A percentile compares a stretch with the other conserved stretches of the same genome.
These are phyloP conservation scores for Thielaviopsis punctulata DNA, from an alignment of 2,329 filamentous ascomycete genomes.

Conservation along the genomic window DNA sequence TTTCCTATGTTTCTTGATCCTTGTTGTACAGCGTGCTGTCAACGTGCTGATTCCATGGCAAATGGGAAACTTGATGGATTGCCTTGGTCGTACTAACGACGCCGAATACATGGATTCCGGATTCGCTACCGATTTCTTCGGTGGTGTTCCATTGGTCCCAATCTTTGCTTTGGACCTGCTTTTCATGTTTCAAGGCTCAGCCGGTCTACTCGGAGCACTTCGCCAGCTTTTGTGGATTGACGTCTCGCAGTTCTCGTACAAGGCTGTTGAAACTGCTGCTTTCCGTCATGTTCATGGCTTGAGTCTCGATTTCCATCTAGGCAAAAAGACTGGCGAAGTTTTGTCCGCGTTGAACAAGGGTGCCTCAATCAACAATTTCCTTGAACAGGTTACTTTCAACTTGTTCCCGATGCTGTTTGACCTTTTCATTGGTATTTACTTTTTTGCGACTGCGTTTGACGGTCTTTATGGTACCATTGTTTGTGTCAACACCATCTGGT, in stretches of 20 bases:
- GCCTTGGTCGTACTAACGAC: constrained; percentile 39
- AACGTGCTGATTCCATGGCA: constrained; percentile 77
- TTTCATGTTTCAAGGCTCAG: constrained; percentile 58
- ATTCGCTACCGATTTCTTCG: constrained; percentile 13
- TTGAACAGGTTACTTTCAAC: constrained; percentile 92
- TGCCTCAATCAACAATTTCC: constrained; percentile 85
- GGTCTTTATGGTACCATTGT: constrained; percentile 47
- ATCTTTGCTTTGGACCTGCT: constrained; percentile 28
- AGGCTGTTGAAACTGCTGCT: constrained; percentile 79
- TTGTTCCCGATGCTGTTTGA: constrained; percentile 91
- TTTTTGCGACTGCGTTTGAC: constrained; percentile 65
- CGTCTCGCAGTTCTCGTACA: constrained; percentile 91
- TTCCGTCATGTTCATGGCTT: constrained; percentile 96
- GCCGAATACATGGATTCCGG: constrained; percentile 25
- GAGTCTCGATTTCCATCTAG: constrained; percentile 89
- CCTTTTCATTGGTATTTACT: constrained; percentile 66
- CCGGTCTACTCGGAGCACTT: constrained; percentile 68
- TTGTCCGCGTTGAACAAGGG: constrained; percentile 92
- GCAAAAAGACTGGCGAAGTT: constrained; percentile 92
- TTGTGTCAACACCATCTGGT: constrained; percentile 81
- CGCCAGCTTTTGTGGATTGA: constrained; percentile 87
- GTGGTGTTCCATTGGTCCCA: constrained; percentile 44
- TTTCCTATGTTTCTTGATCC: constrained; percentile 62
- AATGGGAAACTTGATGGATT: constrained; percentile 62
- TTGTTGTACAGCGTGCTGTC: constrained; percentile 64